Base-by-base conservation (phyloP, 1,284 basidiomycete species). In the Cutaneotrichosporon mucoides region DNA sequence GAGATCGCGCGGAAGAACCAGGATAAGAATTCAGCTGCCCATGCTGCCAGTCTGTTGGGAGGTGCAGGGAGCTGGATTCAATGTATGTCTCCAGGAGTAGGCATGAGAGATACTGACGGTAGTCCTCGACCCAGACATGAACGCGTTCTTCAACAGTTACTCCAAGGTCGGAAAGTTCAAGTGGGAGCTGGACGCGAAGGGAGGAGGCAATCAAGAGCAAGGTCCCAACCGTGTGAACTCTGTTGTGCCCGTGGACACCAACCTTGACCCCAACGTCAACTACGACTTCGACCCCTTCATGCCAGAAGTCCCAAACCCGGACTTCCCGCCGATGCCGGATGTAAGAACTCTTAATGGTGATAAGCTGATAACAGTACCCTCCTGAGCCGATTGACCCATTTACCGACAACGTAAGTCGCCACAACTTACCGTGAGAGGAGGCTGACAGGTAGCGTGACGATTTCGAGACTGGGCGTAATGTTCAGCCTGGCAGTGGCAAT, bases 41-140 rank as follows among this genome's bases (percentile, higher is more conserved):
- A 33, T 43, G 72, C 69, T 1, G 45, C 49, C 5, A 41, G 52
- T 10, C n/a, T 73, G 48, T 64, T 74, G 0, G 63, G 68, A n/a
- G 55, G 62, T 8, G 65, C 62, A 9, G 68, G 37, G 5, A 42
- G 7, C 38, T 51, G 49, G 49, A 12, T 51, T 6, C 37, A 51
- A 16, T 41, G 49, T 51, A 12, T 13, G 49, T 9, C 8, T n/a
- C n/a, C 8, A n/a, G 8, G 34, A 15, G n/a, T 34, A 10, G 34
- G 7, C 5, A 24, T 24, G 24, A 24, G 24, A 24, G 24, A 24
- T 46, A 6, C 37, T 38, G 33, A 55, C 43, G 2, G 1, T 55
- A 76, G 73, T 72, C 51, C 61, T 68, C 37, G 62, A 76, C 53
- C 43, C 60, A 3, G 68, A 61, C 3, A 68, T 76, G 69, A 49